Conservation (phyloP, 345 rosid genomes). For the Citrus mangshanensis region DNA sequence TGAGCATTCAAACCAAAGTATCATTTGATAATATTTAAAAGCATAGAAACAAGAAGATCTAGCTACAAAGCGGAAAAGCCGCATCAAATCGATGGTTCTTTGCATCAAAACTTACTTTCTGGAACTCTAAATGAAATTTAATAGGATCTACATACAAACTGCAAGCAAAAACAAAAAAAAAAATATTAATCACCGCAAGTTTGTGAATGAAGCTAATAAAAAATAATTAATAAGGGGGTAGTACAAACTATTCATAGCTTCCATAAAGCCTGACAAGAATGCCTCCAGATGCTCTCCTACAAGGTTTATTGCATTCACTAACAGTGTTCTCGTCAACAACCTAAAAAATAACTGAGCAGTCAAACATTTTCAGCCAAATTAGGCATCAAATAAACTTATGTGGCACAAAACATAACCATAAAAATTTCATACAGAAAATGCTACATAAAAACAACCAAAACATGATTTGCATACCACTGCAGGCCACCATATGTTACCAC, state of each 20-base stretch:
- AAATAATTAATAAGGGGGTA: conserved; percentile 7
- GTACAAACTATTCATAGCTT: conserved; percentile 46
- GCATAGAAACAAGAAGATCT: background rate
- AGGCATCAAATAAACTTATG: conserved; percentile 1
- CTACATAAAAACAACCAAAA: background rate
- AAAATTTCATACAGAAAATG: background rate
- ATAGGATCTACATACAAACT: conserved; percentile 44
- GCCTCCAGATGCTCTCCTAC: conserved; percentile 18
- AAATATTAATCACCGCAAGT: background rate
- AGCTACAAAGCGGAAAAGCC: background rate
- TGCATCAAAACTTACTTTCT: conserved; percentile 28
- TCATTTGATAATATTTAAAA: background rate
- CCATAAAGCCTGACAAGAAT: conserved; percentile 55
- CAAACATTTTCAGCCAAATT: background rate
- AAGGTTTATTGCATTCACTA: conserved; percentile 29
- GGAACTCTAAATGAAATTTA: conserved; percentile 36
- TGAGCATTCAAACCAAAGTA: conserved; percentile 16
- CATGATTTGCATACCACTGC: conserved; percentile 44
- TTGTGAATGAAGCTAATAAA: background rate
- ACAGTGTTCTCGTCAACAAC: conserved; percentile 38
- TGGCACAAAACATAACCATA: background rate
- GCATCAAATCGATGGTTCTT: background rate
- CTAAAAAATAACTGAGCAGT: conserved; percentile 25
- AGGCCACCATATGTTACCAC: conserved; percentile 55
- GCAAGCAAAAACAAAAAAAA: conserved; percentile 10